Evolutionary conservation across 208 protist species (phyloP).

Genomic region (Leishmania guyanensis): DNA sequence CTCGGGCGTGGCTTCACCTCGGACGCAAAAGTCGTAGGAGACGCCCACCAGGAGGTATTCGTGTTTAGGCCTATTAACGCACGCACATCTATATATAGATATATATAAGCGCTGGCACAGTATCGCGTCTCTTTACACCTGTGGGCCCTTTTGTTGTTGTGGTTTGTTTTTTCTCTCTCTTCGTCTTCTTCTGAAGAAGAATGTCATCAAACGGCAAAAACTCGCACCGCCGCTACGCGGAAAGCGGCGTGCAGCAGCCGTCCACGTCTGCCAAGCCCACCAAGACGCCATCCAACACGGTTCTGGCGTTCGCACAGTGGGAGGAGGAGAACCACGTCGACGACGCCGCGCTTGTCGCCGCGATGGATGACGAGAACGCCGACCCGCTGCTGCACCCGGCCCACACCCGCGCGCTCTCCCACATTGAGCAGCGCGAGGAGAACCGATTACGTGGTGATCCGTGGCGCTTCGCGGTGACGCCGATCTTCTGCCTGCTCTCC

Average conservation of each 20-base stretch:
- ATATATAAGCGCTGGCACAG: too few species aligned
- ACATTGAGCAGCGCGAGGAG: conserved; percentile 23
- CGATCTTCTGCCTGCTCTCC: conserved; percentile 63
- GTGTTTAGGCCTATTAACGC: too few species aligned
- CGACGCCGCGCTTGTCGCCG: conserved; percentile 21
- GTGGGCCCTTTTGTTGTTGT: not conserved
- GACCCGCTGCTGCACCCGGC: conserved; percentile 30
- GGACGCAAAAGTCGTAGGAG: too few species aligned
- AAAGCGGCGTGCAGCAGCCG: not conserved
- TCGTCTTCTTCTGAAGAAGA: not conserved
- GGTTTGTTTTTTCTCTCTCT: not conserved
- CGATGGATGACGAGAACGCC: conserved; percentile 28
- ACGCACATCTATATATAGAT: too few species aligned
- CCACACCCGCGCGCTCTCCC: conserved; percentile 16
- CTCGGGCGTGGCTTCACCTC: too few species aligned
- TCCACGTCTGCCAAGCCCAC: not conserved
- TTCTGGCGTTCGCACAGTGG: conserved; percentile 25
- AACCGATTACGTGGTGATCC: conserved; percentile 35
- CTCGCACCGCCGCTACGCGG: not conserved
- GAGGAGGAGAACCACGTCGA: conserved; percentile 18
- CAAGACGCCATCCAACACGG: conserved; percentile 20
- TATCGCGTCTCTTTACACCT: too few species aligned
- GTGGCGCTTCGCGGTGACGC: conserved; percentile 53
- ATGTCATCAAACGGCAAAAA: not conserved
- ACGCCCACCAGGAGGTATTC: too few species aligned